Base-by-base conservation (phyloP, 164 flowering plant genomes). In the Malania oleifera region DNA sequence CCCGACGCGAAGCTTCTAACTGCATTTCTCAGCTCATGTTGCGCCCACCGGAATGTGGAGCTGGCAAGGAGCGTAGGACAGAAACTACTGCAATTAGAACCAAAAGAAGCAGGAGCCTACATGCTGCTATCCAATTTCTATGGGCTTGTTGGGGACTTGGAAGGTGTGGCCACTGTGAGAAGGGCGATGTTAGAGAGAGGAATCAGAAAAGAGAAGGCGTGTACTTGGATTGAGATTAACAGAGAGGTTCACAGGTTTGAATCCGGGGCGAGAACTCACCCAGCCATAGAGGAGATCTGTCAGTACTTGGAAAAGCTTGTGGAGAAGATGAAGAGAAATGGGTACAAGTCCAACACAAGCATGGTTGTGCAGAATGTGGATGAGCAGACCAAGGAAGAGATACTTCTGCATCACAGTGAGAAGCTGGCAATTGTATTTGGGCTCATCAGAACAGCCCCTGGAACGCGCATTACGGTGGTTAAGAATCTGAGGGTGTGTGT, bases 401-500 rank as follows among this genome's bases (percentile, higher is more conserved):
- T 75, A 27, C 64, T 75, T 48, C 48, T 69, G 2, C 66, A 60
- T 26, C 84, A 77, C 57, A 76, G 84, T 10, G 78, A 80, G 70
- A 77, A 73, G 45, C 67, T 77, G 20, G 84, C 79, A 12, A 65
- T 80, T 52, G 76, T 50, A 27, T 61, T 69, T 27, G 82, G 80
- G 52, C 73, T 80, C 22, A 63, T 80, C 22, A 67, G 71, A 54
- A 73, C 77, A 0, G 60, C 71, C 5, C 68, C 69, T 1, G 66
- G 75, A 14, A 29, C 70, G 5, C 62, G 26, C 10, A 60, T 80
- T 41, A 51, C 63, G 19, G 61, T 80, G 12, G 75, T 73, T 35
- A 80, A 77, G 77, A 77, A 80, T 61, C 77, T 73, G 22, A 62
- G 80, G 65, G 67, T 75, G 18, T 77, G 82, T 60, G 34, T 46